Evolutionary conservation across 2,329 filamentous ascomycete species (phyloP).

Genomic region (Grosmannia clavigera): DNA sequence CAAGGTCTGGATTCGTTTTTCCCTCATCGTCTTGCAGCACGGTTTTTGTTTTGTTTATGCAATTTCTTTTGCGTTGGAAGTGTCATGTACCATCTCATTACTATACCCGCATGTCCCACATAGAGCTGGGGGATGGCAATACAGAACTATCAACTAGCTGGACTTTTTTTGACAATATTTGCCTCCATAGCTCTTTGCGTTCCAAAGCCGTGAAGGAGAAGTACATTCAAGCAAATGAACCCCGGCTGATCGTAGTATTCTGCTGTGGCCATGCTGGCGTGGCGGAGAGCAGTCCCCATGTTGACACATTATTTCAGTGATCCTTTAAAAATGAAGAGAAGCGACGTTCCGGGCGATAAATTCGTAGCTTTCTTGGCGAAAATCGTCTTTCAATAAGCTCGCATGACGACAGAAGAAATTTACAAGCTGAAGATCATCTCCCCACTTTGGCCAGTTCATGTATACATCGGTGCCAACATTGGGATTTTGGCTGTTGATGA

Average conservation of each 20-base stretch:
- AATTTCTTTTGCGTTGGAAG: not conserved
- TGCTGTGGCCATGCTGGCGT: no score
- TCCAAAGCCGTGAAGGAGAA: not conserved
- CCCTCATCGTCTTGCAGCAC: not conserved
- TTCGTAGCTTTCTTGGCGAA: conserved; percentile 15
- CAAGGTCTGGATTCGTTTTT: not conserved
- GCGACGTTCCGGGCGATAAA: conserved; percentile 14
- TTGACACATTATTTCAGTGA: not conserved
- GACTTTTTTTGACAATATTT: not conserved
- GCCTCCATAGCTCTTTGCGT: not conserved
- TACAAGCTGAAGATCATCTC: conserved; percentile 33
- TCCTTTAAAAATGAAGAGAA: not conserved
- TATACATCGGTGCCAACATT: conserved; percentile 38
- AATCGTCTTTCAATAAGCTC: conserved; percentile 17
- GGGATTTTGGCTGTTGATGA: conserved; percentile 58
- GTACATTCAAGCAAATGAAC: not conserved
- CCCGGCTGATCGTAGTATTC: no score
- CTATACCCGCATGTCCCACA: conserved; percentile 7
- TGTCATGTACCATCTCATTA: not conserved
- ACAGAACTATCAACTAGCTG: not conserved
- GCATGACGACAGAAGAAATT: conserved; percentile 24
- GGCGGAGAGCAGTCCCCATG: no score
- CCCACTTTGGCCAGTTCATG: conserved; percentile 30
- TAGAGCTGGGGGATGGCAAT: not conserved
- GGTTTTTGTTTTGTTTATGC: not conserved